phyloP scores from a whole-genome alignment of 164 flowering plant species.

The Piper betle region DNA sequence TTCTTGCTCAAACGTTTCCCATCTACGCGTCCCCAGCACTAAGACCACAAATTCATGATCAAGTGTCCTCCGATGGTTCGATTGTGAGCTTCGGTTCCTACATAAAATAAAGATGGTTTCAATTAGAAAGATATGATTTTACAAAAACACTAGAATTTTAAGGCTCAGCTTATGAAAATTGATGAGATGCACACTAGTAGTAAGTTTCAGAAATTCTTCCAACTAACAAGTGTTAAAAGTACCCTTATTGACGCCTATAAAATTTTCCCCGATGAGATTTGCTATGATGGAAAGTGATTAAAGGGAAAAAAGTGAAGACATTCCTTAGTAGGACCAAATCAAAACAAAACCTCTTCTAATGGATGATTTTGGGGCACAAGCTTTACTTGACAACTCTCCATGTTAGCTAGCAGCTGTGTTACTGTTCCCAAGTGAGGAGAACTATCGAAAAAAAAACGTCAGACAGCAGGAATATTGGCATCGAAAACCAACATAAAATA shows the following conservation, averaged over 20 bases:
- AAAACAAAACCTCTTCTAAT: neutral
- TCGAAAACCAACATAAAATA: neutral
- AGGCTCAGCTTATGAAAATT: too few species aligned
- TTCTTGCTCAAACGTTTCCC: too few species aligned
- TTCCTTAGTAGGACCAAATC: neutral
- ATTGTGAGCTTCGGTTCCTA: neutral
- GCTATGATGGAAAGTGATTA: neutral
- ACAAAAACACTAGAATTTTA: too few species aligned
- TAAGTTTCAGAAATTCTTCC: too few species aligned
- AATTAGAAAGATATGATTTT: neutral
- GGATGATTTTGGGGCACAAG: neutral
- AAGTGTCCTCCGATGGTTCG: neutral
- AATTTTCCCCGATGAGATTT: too few species aligned
- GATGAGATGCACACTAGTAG: too few species aligned
- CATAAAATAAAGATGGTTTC: too few species aligned
- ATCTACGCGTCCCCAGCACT: too few species aligned
- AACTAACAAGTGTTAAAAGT: neutral
- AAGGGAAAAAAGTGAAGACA: too few species aligned
- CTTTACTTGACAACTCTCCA: neutral
- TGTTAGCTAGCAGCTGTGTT: neutral
- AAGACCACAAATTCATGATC: neutral
- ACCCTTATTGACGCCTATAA: too few species aligned
- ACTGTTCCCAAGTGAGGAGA: neutral
- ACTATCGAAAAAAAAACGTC: neutral
- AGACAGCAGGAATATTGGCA: neutral